Percentiles rank a stretch among this genome's conserved stretches.
Conservation (phyloP, 805 yeast species). For the Millerozyma miso region DNA sequence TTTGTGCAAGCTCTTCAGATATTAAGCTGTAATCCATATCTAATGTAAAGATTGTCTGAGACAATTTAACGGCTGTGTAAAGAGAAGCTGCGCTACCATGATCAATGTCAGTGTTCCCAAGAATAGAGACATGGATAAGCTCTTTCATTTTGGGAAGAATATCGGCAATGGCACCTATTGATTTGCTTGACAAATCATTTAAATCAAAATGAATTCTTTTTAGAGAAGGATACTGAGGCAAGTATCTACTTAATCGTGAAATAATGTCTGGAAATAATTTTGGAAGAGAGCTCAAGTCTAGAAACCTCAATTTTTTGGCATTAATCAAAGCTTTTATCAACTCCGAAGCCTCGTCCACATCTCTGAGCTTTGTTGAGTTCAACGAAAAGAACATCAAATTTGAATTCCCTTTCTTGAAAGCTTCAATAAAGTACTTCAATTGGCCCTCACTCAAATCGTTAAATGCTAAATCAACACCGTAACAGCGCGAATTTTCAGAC, state of each 20-base stretch:
- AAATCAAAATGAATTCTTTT: conserved; percentile 53
- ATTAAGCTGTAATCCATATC: conserved; percentile 53
- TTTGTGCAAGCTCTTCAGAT: conserved; percentile 48
- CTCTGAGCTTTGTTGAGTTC: conserved; percentile 45
- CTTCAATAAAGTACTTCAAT: conserved; percentile 42
- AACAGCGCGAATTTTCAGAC: conserved; percentile 40
- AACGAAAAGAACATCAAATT: conserved; percentile 49
- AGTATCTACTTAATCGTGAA: conserved; percentile 37
- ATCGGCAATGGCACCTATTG: conserved; percentile 46
- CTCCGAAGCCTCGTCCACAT: conserved; percentile 35
- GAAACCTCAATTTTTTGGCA: conserved; percentile 41
- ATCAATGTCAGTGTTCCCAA: conserved; percentile 47
- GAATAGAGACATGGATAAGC: conserved; percentile 49
- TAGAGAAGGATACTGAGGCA: conserved; percentile 44
- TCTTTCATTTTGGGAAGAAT: conserved; percentile 45
- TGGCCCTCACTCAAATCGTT: conserved; percentile 48
- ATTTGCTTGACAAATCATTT: conserved; percentile 44
- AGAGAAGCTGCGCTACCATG: conserved; percentile 43
- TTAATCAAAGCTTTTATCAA: conserved; percentile 34
- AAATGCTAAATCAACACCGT: conserved; percentile 54
- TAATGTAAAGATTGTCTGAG: conserved; percentile 44
- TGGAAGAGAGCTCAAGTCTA: conserved; percentile 52
- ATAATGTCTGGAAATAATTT: conserved; percentile 49
- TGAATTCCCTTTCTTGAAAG: conserved; percentile 29
- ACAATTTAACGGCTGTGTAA: conserved; percentile 47